phyloP scores from a whole-genome alignment of 805 yeast genomes.

The Yamadazyma sp. region DNA sequence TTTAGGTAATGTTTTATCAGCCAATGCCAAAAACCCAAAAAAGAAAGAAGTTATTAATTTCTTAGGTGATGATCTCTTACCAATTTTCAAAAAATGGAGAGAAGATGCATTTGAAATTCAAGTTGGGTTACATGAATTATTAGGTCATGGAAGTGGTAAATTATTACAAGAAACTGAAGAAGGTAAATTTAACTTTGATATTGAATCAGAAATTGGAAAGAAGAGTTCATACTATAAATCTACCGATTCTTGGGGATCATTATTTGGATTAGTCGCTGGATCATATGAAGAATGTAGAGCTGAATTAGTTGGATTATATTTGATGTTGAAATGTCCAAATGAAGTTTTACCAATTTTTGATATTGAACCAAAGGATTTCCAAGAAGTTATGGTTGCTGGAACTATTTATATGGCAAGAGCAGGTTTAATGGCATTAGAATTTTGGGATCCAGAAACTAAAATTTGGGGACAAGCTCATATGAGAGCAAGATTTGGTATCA shows the following conservation, averaged over 20 bases:
- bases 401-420: slow-evolving; percentile 85
- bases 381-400: slow-evolving; percentile 63
- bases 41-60: slow-evolving; percentile 70
- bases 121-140: slow-evolving; percentile 87
- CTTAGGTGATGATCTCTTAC: slow-evolving; percentile 50
- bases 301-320: slow-evolving; percentile 81
- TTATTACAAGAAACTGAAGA: slow-evolving; percentile 55
- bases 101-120: slow-evolving; percentile 88
- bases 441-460: slow-evolving; percentile 75
- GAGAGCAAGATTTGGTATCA: slow-evolving; percentile 87
- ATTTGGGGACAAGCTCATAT: slow-evolving; percentile 96
- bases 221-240: slow-evolving; percentile 71
- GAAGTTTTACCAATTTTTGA: slow-evolving; percentile 73
- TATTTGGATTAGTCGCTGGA: slow-evolving; percentile 79
- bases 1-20: slow-evolving; percentile 77
- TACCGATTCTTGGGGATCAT: slow-evolving; percentile 89
- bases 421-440: slow-evolving; percentile 78
- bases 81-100: slow-evolving; percentile 64
- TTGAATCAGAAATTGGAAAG: slow-evolving; percentile 57
- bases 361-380: slow-evolving; percentile 52
- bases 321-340: slow-evolving; percentile 60
- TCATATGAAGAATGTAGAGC: slow-evolving; percentile 93
- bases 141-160: slow-evolving; percentile 92
- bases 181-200: slow-evolving; percentile 72
- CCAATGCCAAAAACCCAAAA: slow-evolving; percentile 59